Percentiles rank a stretch among this genome's conserved stretches.
phyloP scores from a whole-genome alignment of 179 eudicot genomes.

The Beta corolliflora region DNA sequence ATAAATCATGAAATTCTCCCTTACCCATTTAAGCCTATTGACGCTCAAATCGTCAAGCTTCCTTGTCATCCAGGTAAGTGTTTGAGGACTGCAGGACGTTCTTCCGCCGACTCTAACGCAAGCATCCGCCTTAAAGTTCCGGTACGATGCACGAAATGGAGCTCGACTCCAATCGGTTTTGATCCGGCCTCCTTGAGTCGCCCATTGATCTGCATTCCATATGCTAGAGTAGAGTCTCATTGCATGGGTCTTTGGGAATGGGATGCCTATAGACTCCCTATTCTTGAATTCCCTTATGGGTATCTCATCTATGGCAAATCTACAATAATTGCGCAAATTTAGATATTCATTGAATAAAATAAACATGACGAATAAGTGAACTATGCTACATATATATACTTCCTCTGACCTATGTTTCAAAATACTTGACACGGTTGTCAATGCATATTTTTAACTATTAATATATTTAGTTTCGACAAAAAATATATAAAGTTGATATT shows the following conservation, averaged over 20 bases:
- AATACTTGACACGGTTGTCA: too few species aligned
- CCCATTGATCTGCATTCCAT: conserved; percentile 48
- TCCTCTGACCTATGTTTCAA: too few species aligned
- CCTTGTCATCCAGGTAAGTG: conserved; percentile 16
- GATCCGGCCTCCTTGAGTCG: conserved; percentile 42
- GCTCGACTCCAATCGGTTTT: conserved; percentile 38
- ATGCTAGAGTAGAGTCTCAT: conserved; percentile 41
- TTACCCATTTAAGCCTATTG: conserved; percentile 31
- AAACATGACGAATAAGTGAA: too few species aligned
- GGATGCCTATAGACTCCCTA: conserved; percentile 34
- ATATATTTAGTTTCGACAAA: too few species aligned
- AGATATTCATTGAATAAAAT: too few species aligned
- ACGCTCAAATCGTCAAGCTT: conserved; percentile 24
- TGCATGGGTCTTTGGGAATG: conserved; percentile 35
- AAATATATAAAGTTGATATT: too few species aligned
- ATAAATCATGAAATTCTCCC: conserved; percentile 34
- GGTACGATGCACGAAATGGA: conserved; percentile 33
- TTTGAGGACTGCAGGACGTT: conserved; percentile 21
- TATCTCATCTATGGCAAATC: conserved; percentile 38
- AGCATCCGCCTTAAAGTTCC: conserved; percentile 37
- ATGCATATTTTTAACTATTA: too few species aligned
- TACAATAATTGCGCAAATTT: not conserved
- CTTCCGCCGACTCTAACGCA: conserved; percentile 24
- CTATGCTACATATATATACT: too few species aligned
- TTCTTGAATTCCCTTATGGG: conserved; percentile 45